Percentiles rank a stretch among this genome's conserved stretches.
phyloP scores from a whole-genome alignment of 2,329 filamentous ascomycete genomes.

The Cladophialophora bantiana region DNA sequence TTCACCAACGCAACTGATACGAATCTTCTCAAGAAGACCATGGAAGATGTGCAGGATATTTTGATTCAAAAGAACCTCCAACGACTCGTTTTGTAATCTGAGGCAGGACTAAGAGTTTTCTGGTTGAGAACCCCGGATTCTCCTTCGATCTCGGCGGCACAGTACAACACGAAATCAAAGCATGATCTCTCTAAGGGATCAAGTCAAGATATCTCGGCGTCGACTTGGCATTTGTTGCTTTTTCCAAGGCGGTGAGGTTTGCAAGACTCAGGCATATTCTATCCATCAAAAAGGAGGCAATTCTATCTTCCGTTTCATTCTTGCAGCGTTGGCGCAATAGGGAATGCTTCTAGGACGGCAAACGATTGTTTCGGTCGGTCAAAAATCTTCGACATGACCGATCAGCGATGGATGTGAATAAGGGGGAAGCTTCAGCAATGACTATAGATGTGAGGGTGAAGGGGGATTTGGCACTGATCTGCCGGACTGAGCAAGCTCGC shows the following conservation, averaged over 20 bases:
- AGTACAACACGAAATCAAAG: conserved; percentile 7
- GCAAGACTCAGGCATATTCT: conserved; percentile 2
- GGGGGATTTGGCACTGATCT: not conserved
- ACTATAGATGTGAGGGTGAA: conserved; percentile 1
- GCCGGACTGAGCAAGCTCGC: not conserved
- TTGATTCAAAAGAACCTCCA: conserved; percentile 84
- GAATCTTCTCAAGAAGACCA: conserved; percentile 82
- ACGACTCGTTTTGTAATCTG: conserved; percentile 74
- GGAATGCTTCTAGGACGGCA: conserved; percentile 15
- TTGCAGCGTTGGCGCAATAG: conserved; percentile 32
- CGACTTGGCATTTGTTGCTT: conserved; percentile 10
- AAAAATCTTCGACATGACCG: conserved; percentile 9
- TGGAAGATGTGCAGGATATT: conserved; percentile 86
- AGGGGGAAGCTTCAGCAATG: not conserved
- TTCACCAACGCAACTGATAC: conserved; percentile 69
- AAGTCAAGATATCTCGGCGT: not conserved
- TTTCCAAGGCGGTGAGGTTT: not conserved
- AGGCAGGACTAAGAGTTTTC: conserved; percentile 7
- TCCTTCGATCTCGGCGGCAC: conserved; percentile 11
- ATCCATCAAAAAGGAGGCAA: conserved; percentile 20
- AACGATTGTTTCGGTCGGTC: conserved; percentile 9
- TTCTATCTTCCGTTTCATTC: conserved; percentile 15
- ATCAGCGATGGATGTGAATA: not conserved
- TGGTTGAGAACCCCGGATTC: not conserved
- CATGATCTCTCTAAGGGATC: not conserved